These are phyloP conservation scores for Penicillium goetzii DNA, from an alignment of 495 filamentous ascomycete species.

Conservation along the genomic window DNA sequence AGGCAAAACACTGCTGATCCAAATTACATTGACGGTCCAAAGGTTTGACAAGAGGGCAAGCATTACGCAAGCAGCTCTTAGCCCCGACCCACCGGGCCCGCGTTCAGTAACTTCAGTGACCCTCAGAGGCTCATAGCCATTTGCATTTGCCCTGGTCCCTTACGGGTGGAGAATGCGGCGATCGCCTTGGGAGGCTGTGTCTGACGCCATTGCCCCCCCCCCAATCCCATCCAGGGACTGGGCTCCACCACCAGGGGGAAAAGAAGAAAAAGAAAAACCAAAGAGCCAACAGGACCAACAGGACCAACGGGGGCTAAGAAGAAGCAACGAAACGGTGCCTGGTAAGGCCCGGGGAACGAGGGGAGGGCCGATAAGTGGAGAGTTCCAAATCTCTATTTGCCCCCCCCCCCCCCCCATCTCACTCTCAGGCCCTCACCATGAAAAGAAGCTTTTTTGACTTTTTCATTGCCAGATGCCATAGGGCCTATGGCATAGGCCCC, in stretches of 20 bases:
- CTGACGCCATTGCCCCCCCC: conserved; percentile 40
- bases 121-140: conserved; percentile 36
- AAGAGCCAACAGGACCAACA: background rate
- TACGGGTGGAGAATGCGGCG: conserved; percentile 51
- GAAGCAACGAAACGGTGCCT: conserved; percentile 1
- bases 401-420: too few species aligned
- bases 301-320: conserved; percentile 1
- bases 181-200: conserved; percentile 39
- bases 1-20: conserved; percentile 38
- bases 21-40: conserved; percentile 35
- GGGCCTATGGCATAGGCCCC: too few species aligned
- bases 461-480: conserved; percentile 7
- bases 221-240: conserved; percentile 25
- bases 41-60: conserved; percentile 25
- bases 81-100: conserved; percentile 41
- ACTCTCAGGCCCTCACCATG: too few species aligned
- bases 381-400: background rate
- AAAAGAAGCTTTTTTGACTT: conserved; percentile 13
- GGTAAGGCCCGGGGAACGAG: conserved; percentile 3
- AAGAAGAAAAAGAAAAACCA: conserved; percentile 14
- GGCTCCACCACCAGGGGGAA: conserved; percentile 14
- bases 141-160: conserved; percentile 41
- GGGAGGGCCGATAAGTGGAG: conserved; percentile 2
- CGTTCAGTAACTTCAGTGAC: conserved; percentile 43
- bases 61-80: conserved; percentile 52